A percentile compares a stretch with the other conserved stretches of the same genome.
Evolutionary conservation across 768 basidiomycete genomes (phyloP).

Genomic region (Trametes cingulata): DNA sequence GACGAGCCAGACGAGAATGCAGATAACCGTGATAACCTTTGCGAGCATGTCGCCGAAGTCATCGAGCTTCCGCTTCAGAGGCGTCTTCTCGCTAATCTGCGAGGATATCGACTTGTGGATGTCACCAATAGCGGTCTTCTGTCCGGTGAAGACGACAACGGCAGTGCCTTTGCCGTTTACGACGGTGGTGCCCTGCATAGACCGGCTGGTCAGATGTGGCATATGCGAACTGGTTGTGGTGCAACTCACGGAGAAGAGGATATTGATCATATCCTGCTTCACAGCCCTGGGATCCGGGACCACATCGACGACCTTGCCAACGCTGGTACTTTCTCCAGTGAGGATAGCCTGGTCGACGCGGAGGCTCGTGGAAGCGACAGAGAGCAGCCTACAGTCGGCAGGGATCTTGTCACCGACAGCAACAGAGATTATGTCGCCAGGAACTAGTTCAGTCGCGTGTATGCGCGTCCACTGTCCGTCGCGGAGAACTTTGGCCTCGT

Average conservation of each 20-base stretch:
- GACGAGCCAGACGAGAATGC: constrained; percentile 96
- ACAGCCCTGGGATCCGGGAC: constrained; percentile 80
- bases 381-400: constrained; percentile 89
- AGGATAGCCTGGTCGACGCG: constrained; percentile 95
- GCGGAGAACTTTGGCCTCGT: constrained; percentile 90
- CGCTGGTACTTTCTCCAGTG: constrained; percentile 91
- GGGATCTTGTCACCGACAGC: constrained; percentile 95
- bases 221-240: neutral
- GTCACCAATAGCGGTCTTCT: constrained; percentile 89
- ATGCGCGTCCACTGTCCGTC: constrained; percentile 67
- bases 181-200: constrained; percentile 83
- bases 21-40: constrained; percentile 97
- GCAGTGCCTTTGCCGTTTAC: constrained; percentile 91
- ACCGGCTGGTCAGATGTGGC: neutral
- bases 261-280: constrained; percentile 98
- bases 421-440: constrained; percentile 89
- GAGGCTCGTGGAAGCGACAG: constrained; percentile 91
- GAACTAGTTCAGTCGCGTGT: constrained; percentile 88
- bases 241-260: constrained; percentile 79
- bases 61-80: constrained; percentile 94
- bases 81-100: constrained; percentile 95
- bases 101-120: constrained; percentile 96
- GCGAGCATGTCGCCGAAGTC: constrained; percentile 98
- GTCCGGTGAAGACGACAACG: constrained; percentile 84
- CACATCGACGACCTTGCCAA: constrained; percentile 72